Evolutionary conservation across 352 stramenopile genomes (phyloP), one percentile per base, ranked within the genome.

Genomic region (Pythium aristosporum): DNA sequence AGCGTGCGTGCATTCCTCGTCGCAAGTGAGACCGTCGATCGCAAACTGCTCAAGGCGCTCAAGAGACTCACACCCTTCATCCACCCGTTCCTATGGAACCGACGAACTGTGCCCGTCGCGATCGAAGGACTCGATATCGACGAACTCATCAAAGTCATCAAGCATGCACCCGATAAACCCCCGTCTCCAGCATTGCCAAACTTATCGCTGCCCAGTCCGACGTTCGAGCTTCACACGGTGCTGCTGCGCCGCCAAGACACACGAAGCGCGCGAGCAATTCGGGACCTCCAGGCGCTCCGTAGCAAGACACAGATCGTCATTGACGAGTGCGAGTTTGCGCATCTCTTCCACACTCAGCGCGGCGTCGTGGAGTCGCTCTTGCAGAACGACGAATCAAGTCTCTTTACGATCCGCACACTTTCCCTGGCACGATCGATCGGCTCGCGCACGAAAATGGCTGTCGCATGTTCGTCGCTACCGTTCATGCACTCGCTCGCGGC

Each of bases 291-390:
- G 51, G 28, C 36, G 10, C 34, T 23, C 34, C 3, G 34, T 30
- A 46, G 18, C 12, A 18, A n/a, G 8, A 18, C 51, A 3, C 32
- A 32, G n/a, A 32, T 57, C 37, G 52, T 49, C 15, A 12, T 34
- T 4, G 52, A 59, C 9, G 52, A 59, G 3, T 59, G 52, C 37
- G 52, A 59, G 39, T 59, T 59, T 36, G 11, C 36, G 12, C 52
- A 59, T 46, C 30, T 59, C 18, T 59, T 59, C 23, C 52, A 59
- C 37, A 37, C 37, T 0, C n/a, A 37, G 10, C 52, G 37, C 3
- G 52, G 52, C 2, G 9, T 20, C 2, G 37, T 59, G 21, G 36
- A 48, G 20, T 49, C 37, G 20, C 51, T 57, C 21, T 39, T 59
- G 13, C 34, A 21, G 11, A 39, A 39, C 8, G 34, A 21, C n/a